Evolutionary conservation across 2,329 filamentous ascomycete genomes (phyloP).

Genomic region (Sclerotinia sclerotiorum): DNA sequence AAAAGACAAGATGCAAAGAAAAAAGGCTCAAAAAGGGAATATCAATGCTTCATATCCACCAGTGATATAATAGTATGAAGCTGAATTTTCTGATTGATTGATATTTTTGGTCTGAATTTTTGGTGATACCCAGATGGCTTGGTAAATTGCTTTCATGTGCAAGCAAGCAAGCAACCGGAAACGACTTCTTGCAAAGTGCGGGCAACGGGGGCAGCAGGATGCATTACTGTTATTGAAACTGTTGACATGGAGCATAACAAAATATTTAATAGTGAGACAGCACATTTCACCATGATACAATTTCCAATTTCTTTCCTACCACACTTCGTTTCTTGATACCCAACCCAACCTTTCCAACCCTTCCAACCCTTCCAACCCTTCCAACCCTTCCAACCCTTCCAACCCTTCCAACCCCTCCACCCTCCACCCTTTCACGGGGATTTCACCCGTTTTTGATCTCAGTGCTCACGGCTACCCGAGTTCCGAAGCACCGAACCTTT

Average conservation of each 20-base stretch:
- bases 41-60: neutral
- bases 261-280: too few species aligned
- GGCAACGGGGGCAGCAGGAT: too few species aligned
- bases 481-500: neutral
- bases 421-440: neutral
- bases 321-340: constrained; percentile 4
- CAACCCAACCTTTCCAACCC: neutral
- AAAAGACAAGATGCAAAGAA: neutral
- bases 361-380: neutral
- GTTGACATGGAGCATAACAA: neutral
- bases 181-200: neutral
- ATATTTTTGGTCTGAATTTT: constrained; percentile 3
- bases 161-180: too few species aligned
- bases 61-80: constrained; percentile 3
- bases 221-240: neutral
- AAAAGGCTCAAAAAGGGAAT: neutral
- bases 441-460: neutral
- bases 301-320: neutral
- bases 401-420: neutral
- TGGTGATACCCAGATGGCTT: neutral
- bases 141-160: too few species aligned
- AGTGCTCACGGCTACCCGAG: neutral
- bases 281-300: neutral
- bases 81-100: constrained; percentile 18
- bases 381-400: neutral